These are phyloP conservation scores for Globisporangium middletonii DNA, from an alignment of 352 stramenopile genomes.

Conservation along the genomic window DNA sequence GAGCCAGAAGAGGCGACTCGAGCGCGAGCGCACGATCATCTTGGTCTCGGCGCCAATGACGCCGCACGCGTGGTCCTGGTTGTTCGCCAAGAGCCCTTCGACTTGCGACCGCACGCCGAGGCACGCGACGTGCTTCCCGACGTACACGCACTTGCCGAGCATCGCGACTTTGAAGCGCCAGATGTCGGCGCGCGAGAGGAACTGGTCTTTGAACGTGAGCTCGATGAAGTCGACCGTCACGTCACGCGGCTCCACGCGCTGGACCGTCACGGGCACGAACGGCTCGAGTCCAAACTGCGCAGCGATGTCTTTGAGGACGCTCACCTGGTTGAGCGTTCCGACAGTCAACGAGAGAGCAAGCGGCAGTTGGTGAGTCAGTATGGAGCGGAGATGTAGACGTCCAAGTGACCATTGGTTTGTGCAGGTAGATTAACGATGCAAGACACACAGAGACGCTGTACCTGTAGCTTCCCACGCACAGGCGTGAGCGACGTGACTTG, in stretches of 20 bases:
- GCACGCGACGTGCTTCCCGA: conserved; percentile 59
- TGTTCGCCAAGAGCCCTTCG: conserved; percentile 79
- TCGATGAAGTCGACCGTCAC: conserved; percentile 83
- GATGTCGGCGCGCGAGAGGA: conserved; percentile 86
- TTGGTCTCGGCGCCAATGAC: conserved; percentile 95
- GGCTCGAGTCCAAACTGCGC: conserved; percentile 67
- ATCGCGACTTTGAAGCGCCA: conserved; percentile 86
- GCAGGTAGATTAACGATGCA: too few species aligned
- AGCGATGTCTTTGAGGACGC: conserved; percentile 67
- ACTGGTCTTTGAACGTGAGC: conserved; percentile 89
- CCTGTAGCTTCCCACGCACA: conserved; percentile 64
- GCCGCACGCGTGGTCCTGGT: conserved; percentile 76
- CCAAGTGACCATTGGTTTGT: too few species aligned
- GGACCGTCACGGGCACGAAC: conserved; percentile 48
- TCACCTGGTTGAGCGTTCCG: conserved; percentile 28
- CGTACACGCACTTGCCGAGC: conserved; percentile 69
- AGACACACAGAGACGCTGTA: conserved; percentile 3
- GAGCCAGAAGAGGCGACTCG: conserved; percentile 95
- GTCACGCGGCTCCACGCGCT: conserved; percentile 48
- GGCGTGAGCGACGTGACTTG: conserved; percentile 55
- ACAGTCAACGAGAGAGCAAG: background rate
- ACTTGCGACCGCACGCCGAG: conserved; percentile 87
- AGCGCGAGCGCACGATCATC: conserved; percentile 93
- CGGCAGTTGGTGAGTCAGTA: too few species aligned
- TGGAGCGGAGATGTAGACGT: too few species aligned